Base-by-base conservation (phyloP, 2,329 filamentous ascomycete genomes). In the Colletotrichum navitas region DNA sequence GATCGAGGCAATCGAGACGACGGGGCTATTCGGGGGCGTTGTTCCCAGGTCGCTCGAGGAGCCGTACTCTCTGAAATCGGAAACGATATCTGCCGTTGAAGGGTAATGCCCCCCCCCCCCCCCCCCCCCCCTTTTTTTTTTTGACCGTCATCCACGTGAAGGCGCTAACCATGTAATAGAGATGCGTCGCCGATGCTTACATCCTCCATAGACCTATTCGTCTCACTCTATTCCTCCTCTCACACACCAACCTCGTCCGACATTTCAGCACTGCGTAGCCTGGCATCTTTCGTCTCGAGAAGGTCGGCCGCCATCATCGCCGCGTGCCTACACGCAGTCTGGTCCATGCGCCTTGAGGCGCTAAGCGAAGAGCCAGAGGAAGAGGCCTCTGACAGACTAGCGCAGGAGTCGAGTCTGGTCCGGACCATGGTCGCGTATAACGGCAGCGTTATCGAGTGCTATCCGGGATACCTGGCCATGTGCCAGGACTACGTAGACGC, bases 371-470 rank as follows among this genome's bases (percentile, higher is more conserved):
- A 80, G 21, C 76, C 75, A 2, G 76, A 82, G 5, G 58, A 24
- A 11, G 54, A 45, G 6, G 47, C 41, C 10, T 73, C 79, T 16
- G 66, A 78, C 12, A 54, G 86, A 45, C 82, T 87, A 0, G 88
- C 90, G 74, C 81, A 81, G 21, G 89, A 89, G 73, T 82, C 82
- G 2, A 79, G 83, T 54, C 78, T 86, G 10, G 77, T 78, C 43
- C 81, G 83, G 67, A 90, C 88, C 3, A 86, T 88, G 2, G 89
- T 95, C n/a, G 92, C 92, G 4, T 95, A 92, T 81, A 94, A 94
- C 77, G 93, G 93, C 55, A 92, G 91, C 36, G 92, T 95, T 61
- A 90, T 95, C 63, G 92, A 95, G 80, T 91, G 91, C 76, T 95
- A 95, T 77, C 92, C 93, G 0, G 83, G 84, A 10, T 95, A 94